These are phyloP conservation scores for Clarireedia hainanense DNA, from an alignment of 2,329 filamentous ascomycete species.

Conservation along the genomic window DNA sequence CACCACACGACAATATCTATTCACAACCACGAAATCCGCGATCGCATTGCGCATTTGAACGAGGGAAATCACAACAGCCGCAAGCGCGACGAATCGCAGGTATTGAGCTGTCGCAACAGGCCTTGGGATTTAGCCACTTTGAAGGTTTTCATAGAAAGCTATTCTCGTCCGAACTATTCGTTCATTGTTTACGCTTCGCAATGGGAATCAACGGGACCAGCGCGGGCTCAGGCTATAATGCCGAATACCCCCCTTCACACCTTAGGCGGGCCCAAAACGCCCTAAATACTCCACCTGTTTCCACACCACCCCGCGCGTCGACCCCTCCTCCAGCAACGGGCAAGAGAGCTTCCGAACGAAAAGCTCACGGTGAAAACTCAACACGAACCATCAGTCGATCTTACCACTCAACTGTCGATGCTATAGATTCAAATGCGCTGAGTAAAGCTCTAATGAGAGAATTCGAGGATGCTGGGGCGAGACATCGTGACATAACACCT, in stretches of 20 bases:
- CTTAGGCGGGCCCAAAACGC: constrained; percentile 20
- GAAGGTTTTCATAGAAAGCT: neutral
- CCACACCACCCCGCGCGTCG: constrained; percentile 25
- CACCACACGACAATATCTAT: neutral
- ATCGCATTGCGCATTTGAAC: constrained; percentile 6
- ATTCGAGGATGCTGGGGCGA: constrained; percentile 49
- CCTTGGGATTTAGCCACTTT: neutral
- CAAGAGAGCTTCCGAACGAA: constrained; percentile 26
- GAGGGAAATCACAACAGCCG: neutral
- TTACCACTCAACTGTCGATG: constrained; percentile 15
- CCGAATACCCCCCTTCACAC: constrained; percentile 19
- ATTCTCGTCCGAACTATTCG: neutral
- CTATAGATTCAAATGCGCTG: constrained; percentile 46
- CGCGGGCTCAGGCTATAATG: constrained; percentile 19
- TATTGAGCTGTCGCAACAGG: constrained; percentile 1
- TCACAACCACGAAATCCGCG: constrained; percentile 1
- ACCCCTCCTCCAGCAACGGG: constrained; percentile 26
- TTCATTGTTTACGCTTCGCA: constrained; percentile 6
- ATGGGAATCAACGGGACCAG: constrained; percentile 24
- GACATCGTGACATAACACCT: constrained; percentile 51
- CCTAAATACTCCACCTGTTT: constrained; percentile 24
- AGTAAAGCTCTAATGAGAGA: constrained; percentile 51
- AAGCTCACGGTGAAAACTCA: constrained; percentile 17
- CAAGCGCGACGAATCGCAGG: neutral
- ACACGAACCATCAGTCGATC: constrained; percentile 15